Evolutionary conservation across 352 stramenopile genomes (phyloP).

Genomic region (Pilasporangium apinafurcum): DNA sequence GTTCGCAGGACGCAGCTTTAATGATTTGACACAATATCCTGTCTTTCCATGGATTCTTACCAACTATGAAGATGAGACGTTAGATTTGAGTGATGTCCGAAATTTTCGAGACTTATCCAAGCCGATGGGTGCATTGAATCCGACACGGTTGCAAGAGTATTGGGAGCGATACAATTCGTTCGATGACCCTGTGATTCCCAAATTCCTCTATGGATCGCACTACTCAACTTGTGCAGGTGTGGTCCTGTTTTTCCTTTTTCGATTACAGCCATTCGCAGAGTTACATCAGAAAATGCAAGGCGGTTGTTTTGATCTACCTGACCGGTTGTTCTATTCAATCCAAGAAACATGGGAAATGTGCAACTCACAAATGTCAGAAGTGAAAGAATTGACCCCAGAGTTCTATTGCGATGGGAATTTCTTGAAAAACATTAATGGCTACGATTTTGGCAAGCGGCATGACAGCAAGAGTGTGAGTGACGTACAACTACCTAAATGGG

Average conservation of each 20-base stretch:
- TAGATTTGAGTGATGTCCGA: conserved; percentile 81
- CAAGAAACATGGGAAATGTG: conserved; percentile 96
- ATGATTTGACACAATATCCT: conserved; percentile 96
- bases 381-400: conserved; percentile 99
- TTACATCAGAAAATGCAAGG: conserved; percentile 96
- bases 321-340: conserved; percentile 97
- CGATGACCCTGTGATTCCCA: conserved; percentile 85
- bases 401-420: conserved; percentile 96
- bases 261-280: conserved; percentile 97
- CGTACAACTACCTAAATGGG: conserved; percentile 96
- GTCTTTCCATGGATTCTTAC: conserved; percentile 89
- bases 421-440: conserved; percentile 94
- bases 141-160: conserved; percentile 89
- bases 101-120: conserved; percentile 97
- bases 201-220: conserved; percentile 90
- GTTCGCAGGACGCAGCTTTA: conserved; percentile 84
- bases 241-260: conserved; percentile 98
- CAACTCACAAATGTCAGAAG: conserved; percentile 95
- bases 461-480: conserved; percentile 85
- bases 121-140: conserved; percentile 96
- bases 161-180: conserved; percentile 94
- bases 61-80: conserved; percentile 63
- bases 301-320: conserved; percentile 96
- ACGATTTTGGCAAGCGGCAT: conserved; percentile 91
- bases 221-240: conserved; percentile 97